Evolutionary conservation across 1,284 basidiomycete genomes (phyloP).

Genomic region (Melampsora americana): DNA sequence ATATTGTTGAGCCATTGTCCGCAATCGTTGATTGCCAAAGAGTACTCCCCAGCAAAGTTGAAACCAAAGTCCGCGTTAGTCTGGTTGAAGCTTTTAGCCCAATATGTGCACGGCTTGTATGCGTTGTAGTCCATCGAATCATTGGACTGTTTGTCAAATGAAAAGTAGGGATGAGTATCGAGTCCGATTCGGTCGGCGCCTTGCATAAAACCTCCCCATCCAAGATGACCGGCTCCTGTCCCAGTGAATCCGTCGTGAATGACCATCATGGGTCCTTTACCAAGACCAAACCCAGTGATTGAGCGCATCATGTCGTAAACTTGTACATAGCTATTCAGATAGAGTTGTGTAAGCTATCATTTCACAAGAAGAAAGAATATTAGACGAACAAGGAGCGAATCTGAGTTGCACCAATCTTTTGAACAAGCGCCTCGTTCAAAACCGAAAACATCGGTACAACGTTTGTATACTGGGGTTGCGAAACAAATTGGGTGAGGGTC

Average conservation of each 20-base stretch:
- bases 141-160: slow-evolving; percentile 44
- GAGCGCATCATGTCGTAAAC: slow-evolving; percentile 73
- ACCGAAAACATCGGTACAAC: slow-evolving; percentile 72
- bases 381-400: slow-evolving; percentile 45
- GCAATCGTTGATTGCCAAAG: slow-evolving; percentile 48
- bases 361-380: neutral
- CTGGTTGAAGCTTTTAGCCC: slow-evolving; percentile 49
- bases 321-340: slow-evolving; percentile 62
- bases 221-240: slow-evolving; percentile 35
- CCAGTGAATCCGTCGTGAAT: slow-evolving; percentile 74
- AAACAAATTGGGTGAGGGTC: slow-evolving; percentile 81
- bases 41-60: slow-evolving; percentile 53
- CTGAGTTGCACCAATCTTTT: slow-evolving; percentile 46
- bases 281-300: slow-evolving; percentile 73
- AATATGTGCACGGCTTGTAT: slow-evolving; percentile 49
- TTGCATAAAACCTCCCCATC: slow-evolving; percentile 53
- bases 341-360: neutral
- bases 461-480: slow-evolving; percentile 77
- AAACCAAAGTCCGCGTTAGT: slow-evolving; percentile 51
- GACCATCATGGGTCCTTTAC: slow-evolving; percentile 75
- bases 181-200: slow-evolving; percentile 70
- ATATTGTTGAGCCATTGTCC: slow-evolving; percentile 46
- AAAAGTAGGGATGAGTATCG: slow-evolving; percentile 61
- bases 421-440: slow-evolving; percentile 49
- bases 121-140: slow-evolving; percentile 37